Evolutionary conservation across 2,329 filamentous ascomycete genomes (phyloP).

Genomic region (Berkeleyomyces rouxiae): DNA sequence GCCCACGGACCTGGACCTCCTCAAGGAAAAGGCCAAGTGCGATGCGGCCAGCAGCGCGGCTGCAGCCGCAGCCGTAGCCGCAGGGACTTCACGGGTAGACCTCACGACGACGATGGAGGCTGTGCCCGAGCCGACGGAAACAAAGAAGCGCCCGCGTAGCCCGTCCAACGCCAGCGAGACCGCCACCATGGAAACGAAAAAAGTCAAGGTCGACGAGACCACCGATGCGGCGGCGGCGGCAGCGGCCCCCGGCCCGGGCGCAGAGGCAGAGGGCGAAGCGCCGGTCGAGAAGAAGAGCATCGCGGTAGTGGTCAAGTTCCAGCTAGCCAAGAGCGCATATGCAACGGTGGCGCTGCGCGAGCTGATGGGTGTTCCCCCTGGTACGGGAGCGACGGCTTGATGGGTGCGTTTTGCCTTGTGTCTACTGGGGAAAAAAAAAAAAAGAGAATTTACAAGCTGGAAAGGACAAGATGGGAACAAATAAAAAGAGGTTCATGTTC

Average conservation of each 20-base stretch:
- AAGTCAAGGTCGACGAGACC: slow-evolving; percentile 17
- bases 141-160: slow-evolving; percentile 11
- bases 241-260: slow-evolving; percentile 13
- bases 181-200: slow-evolving; percentile 17
- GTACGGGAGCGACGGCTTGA: not conserved
- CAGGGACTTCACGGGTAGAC: slow-evolving; percentile 14
- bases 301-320: slow-evolving; percentile 55
- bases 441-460: slow-evolving; percentile 10
- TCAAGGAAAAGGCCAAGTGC: slow-evolving; percentile 29
- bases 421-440: not conserved
- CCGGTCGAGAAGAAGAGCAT: slow-evolving; percentile 31
- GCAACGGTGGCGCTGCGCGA: slow-evolving; percentile 71
- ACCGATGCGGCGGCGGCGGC: slow-evolving; percentile 1
- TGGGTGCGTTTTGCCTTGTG: not conserved
- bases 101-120: slow-evolving; percentile 4
- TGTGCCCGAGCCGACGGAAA: not conserved
- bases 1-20: slow-evolving; percentile 63
- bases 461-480: not conserved
- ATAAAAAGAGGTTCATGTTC: not conserved
- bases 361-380: slow-evolving; percentile 38
- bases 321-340: slow-evolving; percentile 65
- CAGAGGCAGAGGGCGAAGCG: slow-evolving; percentile 15
- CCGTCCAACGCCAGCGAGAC: slow-evolving; percentile 14
- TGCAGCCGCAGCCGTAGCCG: slow-evolving; percentile 9
- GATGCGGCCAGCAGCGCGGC: slow-evolving; percentile 7